Conservation (phyloP, 2,329 filamentous ascomycete genomes). For the Arachnopeziza araneosa region DNA sequence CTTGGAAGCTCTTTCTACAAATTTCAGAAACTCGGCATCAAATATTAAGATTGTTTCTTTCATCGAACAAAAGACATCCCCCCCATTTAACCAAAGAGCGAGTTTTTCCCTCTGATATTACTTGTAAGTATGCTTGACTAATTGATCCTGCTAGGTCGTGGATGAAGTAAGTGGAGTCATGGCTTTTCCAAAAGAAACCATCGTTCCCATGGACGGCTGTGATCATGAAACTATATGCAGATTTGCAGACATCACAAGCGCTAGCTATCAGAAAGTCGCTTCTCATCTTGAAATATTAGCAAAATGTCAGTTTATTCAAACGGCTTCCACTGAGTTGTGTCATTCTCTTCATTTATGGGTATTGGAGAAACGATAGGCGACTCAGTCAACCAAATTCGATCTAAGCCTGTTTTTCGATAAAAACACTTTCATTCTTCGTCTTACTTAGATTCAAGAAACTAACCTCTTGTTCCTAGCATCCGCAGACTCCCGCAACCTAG, state of each 20-base stretch:
- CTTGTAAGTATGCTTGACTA: too few relatives aligned
- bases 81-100: not conserved
- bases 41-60: conserved; percentile 16
- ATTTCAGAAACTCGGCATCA: not conserved
- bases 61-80: conserved; percentile 9
- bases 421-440: not conserved
- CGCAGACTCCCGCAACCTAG: not conserved
- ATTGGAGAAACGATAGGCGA: too few relatives aligned
- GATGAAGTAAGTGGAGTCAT: conserved; percentile 6
- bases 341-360: too few relatives aligned
- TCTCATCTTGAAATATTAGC: not conserved
- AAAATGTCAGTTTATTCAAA: not conserved
- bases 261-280: not conserved
- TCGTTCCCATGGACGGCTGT: conserved; percentile 5
- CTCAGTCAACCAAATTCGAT: not conserved
- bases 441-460: not conserved
- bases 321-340: too few relatives aligned
- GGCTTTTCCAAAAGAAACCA: not conserved
- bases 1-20: not conserved
- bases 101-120: not conserved
- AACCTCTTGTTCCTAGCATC: not conserved
- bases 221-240: conserved; percentile 14
- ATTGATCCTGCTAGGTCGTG: conserved; percentile 5
- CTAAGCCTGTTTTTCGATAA: not conserved
- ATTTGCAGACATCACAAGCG: not conserved